Evolutionary conservation across 2,329 filamentous ascomycete genomes (phyloP).

Genomic region (Botrytis byssoidea): DNA sequence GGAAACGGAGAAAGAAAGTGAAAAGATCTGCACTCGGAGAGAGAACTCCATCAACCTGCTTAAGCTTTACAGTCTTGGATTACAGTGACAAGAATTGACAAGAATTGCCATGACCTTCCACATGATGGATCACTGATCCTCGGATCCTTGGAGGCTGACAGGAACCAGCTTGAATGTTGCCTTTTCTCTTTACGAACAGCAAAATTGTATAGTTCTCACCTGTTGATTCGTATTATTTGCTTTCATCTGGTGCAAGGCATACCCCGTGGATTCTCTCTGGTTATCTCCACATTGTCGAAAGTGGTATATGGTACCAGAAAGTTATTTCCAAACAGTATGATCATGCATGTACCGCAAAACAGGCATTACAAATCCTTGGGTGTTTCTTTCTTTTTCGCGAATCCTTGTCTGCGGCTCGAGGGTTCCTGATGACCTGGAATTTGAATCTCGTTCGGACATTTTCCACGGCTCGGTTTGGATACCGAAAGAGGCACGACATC

Average conservation of each 20-base stretch:
- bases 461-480: constrained; percentile 15
- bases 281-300: constrained; percentile 14
- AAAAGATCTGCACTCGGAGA: not conserved
- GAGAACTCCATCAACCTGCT: not conserved
- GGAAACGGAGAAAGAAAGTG: not conserved
- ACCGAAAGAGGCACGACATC: constrained; percentile 7
- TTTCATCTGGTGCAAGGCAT: not conserved
- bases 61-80: constrained; percentile 1
- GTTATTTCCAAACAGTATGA: constrained; percentile 2
- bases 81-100: constrained; percentile 13
- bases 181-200: not conserved
- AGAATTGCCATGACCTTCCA: constrained; percentile 4
- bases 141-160: constrained; percentile 17
- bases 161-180: not conserved
- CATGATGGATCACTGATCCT: constrained; percentile 7
- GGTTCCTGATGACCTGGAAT: constrained; percentile 15
- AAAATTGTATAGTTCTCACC: constrained; percentile 12
- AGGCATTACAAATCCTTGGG: constrained; percentile 1
- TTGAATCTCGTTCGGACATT: constrained; percentile 14
- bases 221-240: not conserved
- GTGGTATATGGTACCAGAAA: constrained; percentile 6
- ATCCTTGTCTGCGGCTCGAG: constrained; percentile 11
- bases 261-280: not conserved
- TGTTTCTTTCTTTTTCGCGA: constrained; percentile 4
- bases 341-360: not conserved